These are phyloP conservation scores for Endoconidiophora polonica DNA, from an alignment of 2,329 filamentous ascomycete genomes.

Conservation along the genomic window DNA sequence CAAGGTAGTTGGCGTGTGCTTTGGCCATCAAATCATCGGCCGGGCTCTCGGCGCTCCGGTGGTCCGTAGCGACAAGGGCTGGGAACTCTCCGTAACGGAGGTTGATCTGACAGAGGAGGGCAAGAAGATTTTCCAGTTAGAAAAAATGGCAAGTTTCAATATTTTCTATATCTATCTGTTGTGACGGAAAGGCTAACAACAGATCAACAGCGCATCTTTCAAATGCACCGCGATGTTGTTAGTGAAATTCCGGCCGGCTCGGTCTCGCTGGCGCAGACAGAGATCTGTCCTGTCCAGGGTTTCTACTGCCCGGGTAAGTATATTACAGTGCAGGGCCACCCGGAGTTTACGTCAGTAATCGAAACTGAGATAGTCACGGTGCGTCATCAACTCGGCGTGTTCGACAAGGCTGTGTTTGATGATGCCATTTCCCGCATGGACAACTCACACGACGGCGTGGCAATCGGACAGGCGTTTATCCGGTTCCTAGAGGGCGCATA, in stretches of 20 bases:
- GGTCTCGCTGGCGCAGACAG: slow-evolving; percentile 46
- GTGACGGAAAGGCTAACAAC: too few species aligned
- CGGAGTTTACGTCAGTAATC: slow-evolving; percentile 62
- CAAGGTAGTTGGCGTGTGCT: slow-evolving; percentile 65
- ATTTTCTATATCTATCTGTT: not conserved
- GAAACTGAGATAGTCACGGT: slow-evolving; percentile 49
- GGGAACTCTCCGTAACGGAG: slow-evolving; percentile 65
- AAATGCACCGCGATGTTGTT: slow-evolving; percentile 76
- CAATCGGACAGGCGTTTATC: slow-evolving; percentile 57
- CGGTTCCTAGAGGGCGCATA: slow-evolving; percentile 42
- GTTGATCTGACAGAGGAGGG: slow-evolving; percentile 53
- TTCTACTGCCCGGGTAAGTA: slow-evolving; percentile 53
- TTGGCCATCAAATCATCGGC: slow-evolving; percentile 73
- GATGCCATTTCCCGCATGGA: slow-evolving; percentile 51
- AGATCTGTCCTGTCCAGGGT: slow-evolving; percentile 57
- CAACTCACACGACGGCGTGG: slow-evolving; percentile 62
- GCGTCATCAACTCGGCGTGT: slow-evolving; percentile 49
- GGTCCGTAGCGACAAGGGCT: slow-evolving; percentile 48
- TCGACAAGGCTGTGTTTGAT: slow-evolving; percentile 47
- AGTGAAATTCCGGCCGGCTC: slow-evolving; percentile 44
- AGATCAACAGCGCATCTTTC: slow-evolving; percentile 45
- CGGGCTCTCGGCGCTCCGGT: slow-evolving; percentile 55
- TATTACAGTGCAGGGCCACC: slow-evolving; percentile 73
- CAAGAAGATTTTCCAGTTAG: slow-evolving; percentile 51
- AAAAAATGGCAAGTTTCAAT: slow-evolving; percentile 32